A percentile compares a stretch with the other conserved stretches of the same genome.
Conservation (phyloP, 768 basidiomycete species). For the Rhodocollybia butyracea region DNA sequence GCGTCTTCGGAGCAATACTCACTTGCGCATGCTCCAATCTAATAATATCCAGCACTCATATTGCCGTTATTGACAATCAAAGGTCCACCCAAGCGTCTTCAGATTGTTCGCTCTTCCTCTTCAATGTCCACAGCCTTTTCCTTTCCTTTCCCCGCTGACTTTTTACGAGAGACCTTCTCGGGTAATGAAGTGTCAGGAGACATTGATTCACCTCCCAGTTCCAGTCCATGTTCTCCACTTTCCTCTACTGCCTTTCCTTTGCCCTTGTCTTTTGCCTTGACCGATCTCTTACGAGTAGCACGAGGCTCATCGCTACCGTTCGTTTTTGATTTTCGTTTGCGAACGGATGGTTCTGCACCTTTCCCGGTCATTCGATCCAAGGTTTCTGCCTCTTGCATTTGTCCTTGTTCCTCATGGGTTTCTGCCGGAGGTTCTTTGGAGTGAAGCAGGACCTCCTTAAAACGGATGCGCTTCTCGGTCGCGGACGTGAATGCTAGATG, state of each 20-base stretch:
- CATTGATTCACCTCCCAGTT: not conserved
- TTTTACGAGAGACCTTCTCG: no score
- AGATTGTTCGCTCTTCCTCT: no score
- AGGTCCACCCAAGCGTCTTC: no score
- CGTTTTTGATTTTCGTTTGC: not conserved
- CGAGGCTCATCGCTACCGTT: not conserved
- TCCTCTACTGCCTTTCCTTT: conserved; percentile 4
- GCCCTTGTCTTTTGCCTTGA: not conserved
- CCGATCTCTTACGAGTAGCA: not conserved
- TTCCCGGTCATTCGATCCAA: conserved; percentile 8
- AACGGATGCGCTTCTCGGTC: conserved; percentile 67
- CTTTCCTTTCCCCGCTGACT: no score
- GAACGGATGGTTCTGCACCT: not conserved
- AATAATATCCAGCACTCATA: no score
- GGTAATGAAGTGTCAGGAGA: not conserved
- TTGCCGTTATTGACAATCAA: no score
- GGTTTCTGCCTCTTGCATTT: not conserved
- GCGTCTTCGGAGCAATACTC: no score
- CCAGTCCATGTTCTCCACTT: not conserved
- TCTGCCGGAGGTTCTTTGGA: conserved; percentile 8
- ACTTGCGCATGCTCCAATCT: no score
- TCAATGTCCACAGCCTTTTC: no score
- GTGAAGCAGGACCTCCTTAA: conserved; percentile 30
- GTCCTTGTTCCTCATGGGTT: not conserved
- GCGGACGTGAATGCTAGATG: conserved; percentile 54